A percentile compares a stretch with the other conserved stretches of the same genome.
These are phyloP conservation scores for Aureobasidium pullulans DNA, from an alignment of 2,329 filamentous ascomycete species.

Conservation along the genomic window DNA sequence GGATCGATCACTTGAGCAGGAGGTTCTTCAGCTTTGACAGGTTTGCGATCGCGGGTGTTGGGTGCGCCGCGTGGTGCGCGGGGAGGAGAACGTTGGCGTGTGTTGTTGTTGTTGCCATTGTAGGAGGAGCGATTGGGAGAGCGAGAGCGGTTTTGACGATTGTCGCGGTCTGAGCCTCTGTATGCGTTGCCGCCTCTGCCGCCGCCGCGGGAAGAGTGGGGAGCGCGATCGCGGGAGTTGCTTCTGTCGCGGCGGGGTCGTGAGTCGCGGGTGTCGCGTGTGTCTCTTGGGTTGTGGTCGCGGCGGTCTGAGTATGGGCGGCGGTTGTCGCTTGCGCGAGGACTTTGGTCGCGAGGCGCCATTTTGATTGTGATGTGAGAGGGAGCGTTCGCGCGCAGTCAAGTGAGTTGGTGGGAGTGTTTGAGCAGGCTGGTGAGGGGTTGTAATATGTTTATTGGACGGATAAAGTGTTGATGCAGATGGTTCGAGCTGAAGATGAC, in stretches of 20 bases:
- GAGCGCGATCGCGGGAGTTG: conserved; percentile 3
- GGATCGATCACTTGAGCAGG: conserved; percentile 16
- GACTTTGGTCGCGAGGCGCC: conserved; percentile 8
- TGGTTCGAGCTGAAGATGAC: background rate
- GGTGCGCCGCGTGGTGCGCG: background rate
- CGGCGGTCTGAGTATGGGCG: background rate
- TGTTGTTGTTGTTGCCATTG: background rate
- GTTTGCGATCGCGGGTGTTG: background rate
- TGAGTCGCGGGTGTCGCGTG: background rate
- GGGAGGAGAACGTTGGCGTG: background rate
- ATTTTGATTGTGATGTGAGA: background rate
- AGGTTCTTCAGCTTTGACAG: conserved; percentile 19
- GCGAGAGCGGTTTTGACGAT: background rate
- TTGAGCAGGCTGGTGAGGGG: background rate
- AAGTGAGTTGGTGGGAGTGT: background rate
- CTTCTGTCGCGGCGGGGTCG: conserved; percentile 8
- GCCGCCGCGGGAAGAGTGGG: background rate
- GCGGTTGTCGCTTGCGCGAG: background rate
- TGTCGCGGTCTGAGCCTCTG: background rate
- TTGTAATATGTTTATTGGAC: background rate
- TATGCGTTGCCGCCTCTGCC: background rate
- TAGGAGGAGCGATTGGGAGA: background rate
- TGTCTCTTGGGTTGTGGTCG: background rate
- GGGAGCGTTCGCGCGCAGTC: background rate
- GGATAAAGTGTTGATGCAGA: background rate